These are phyloP conservation scores for Roridomyces roridus DNA, from an alignment of 768 basidiomycete genomes.

Conservation along the genomic window DNA sequence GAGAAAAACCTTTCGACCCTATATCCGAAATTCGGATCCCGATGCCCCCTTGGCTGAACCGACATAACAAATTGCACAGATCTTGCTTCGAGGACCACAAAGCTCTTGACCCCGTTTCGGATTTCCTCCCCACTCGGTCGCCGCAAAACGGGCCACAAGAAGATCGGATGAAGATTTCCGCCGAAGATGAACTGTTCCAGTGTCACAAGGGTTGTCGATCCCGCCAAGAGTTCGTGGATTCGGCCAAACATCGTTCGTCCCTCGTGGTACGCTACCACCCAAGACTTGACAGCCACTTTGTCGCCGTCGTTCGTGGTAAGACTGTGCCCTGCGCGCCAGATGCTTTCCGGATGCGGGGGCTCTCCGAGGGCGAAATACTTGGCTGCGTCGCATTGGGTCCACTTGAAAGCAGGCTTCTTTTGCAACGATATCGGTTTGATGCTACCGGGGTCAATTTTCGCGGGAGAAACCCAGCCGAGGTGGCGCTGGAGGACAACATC, in stretches of 20 bases:
- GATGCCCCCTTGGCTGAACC: too few species aligned
- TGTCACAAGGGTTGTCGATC: not conserved
- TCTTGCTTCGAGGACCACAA: not conserved
- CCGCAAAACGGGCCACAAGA: constrained; percentile 5
- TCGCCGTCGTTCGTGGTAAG: not conserved
- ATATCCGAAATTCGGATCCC: too few species aligned
- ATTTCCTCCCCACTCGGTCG: not conserved
- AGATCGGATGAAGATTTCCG: not conserved
- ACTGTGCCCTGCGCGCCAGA: not conserved
- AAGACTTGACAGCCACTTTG: not conserved
- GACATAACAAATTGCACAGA: constrained; percentile 1
- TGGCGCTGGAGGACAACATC: constrained; percentile 18
- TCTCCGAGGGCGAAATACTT: not conserved
- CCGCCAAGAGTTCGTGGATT: not conserved
- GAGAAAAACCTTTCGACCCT: too few species aligned
- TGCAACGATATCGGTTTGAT: not conserved
- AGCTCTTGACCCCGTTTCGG: not conserved
- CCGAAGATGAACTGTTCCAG: not conserved
- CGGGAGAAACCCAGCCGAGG: constrained; percentile 18
- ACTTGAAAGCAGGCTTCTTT: not conserved
- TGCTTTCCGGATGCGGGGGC: not conserved
- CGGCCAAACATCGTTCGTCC: not conserved
- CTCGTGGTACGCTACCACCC: not conserved
- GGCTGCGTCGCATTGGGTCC: not conserved
- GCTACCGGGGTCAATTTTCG: not conserved